phyloP scores from a whole-genome alignment of 2,329 filamentous ascomycete species.

The Elsinoe fawcettii region DNA sequence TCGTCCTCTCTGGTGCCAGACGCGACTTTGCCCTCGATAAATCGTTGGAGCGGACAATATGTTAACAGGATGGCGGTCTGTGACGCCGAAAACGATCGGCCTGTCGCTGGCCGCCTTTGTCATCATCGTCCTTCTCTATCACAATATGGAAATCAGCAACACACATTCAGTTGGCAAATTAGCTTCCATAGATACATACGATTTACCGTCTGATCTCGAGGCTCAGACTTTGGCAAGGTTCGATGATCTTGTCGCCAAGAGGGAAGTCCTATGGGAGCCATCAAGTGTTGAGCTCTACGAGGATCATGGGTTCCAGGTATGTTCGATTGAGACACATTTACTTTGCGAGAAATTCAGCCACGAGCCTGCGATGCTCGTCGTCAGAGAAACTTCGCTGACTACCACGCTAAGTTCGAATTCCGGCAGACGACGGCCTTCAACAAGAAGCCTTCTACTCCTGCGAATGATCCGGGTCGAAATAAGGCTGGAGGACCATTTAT shows the following conservation, averaged over 20 bases:
- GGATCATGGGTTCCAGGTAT: conserved; percentile 16
- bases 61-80: background rate
- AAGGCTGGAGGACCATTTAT: conserved; percentile 16
- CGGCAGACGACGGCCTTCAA: conserved; percentile 15
- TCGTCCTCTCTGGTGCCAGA: no score
- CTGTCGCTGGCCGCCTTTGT: background rate
- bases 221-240: conserved; percentile 10
- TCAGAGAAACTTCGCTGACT: background rate
- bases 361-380: no score
- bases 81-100: background rate
- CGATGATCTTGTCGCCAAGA: conserved; percentile 12
- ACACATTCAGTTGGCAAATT: background rate
- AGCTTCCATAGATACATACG: no score
- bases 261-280: conserved; percentile 16
- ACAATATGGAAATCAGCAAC: background rate
- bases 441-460: conserved; percentile 15
- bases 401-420: conserved; percentile 15
- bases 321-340: no score
- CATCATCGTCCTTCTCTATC: background rate
- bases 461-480: conserved; percentile 10
- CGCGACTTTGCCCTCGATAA: no score
- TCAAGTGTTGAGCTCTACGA: conserved; percentile 5
- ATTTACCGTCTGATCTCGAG: conserved; percentile 14
- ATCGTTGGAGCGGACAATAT: background rate
- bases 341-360: no score